Base-by-base conservation (phyloP, 768 basidiomycete genomes). In the Mycena pura region DNA sequence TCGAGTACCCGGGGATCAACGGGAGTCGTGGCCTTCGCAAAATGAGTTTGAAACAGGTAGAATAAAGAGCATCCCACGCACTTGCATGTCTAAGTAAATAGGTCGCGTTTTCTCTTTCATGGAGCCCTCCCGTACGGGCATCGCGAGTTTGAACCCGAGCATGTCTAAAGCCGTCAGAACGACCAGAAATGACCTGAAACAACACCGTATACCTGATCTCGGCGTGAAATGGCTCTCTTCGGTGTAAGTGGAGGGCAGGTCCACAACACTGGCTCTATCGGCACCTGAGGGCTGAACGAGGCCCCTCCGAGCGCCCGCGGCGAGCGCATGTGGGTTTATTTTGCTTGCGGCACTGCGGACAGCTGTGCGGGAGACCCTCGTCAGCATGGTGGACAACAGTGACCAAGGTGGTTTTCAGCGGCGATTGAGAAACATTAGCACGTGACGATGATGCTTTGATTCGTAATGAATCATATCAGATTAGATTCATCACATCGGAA, bases 51-150 rank as follows among this genome's bases (percentile, higher is more conserved):
- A 55, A 54, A 43, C 49, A n/a, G 22, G 32, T 32, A 14, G 27
- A 53, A 55, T 5, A 54, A 13, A 41, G 25, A 3, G 24, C 7
- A 29, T n/a, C n/a, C 17, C 43, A 71, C 85, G 62, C 54, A 90
- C 95, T 86, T 97, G 96, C 92, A 96, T 92, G 76, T 99, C 97
- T 46, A 99, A 86, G 76, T 99, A 99, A 65, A 99, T 98, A 17
- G 97, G 95, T 28, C 95, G 85, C 27, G 83, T 82, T 75, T 89
- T 90, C 54, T 83, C 83, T 47, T 81, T 78, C 49, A 82, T 58
- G 10, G 82, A 79, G 43, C 79, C 84, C 70, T 90, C 89, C 45
- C 85, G 83, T 53, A 73, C 80, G 34, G 86, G 84, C 48, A 82
- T 76, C 67, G 87, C 88, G 14, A 95, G 77, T 74, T 92, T 94